Conservation (phyloP, 768 basidiomycete species). For the Porpolomopsis calyptriformis region DNA sequence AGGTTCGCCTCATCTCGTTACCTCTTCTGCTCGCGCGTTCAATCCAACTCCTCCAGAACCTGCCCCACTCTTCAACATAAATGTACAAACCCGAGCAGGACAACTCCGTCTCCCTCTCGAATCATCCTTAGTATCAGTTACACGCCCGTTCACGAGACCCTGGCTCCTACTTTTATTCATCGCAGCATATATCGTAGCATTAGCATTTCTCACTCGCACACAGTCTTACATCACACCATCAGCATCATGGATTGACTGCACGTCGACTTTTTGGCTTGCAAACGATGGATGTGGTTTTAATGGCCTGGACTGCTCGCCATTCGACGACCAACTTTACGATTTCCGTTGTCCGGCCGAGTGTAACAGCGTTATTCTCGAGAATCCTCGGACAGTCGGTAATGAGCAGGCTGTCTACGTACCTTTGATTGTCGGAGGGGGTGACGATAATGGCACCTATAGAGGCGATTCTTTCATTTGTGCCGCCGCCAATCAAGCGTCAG, state of each 20-base stretch:
- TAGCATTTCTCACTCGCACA: constrained; percentile 62
- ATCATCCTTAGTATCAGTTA: constrained; percentile 38
- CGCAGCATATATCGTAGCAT: constrained; percentile 54
- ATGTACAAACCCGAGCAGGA: constrained; percentile 27
- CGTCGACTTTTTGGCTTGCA: constrained; percentile 57
- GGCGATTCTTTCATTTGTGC: constrained; percentile 81
- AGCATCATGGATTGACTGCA: constrained; percentile 55
- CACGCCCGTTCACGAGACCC: constrained; percentile 39
- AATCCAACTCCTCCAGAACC: constrained; percentile 31
- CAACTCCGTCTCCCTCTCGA: constrained; percentile 42
- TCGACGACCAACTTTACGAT: constrained; percentile 48
- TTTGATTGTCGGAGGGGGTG: constrained; percentile 80
- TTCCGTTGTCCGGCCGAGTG: constrained; percentile 79
- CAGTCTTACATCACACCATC: constrained; percentile 64
- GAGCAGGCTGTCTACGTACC: constrained; percentile 57
- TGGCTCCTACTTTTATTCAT: constrained; percentile 47
- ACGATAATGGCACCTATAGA: constrained; percentile 59
- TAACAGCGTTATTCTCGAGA: constrained; percentile 50
- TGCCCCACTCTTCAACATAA: constrained; percentile 43
- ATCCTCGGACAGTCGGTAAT: constrained; percentile 64
- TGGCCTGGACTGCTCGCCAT: constrained; percentile 55
- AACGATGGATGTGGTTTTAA: constrained; percentile 68
- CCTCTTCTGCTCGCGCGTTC: neutral
- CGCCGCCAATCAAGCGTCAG: constrained; percentile 71
- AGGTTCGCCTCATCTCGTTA: constrained; percentile 24